Evolutionary conservation across 257 asterid species (phyloP).

Genomic region (Haberlea rhodopensis): DNA sequence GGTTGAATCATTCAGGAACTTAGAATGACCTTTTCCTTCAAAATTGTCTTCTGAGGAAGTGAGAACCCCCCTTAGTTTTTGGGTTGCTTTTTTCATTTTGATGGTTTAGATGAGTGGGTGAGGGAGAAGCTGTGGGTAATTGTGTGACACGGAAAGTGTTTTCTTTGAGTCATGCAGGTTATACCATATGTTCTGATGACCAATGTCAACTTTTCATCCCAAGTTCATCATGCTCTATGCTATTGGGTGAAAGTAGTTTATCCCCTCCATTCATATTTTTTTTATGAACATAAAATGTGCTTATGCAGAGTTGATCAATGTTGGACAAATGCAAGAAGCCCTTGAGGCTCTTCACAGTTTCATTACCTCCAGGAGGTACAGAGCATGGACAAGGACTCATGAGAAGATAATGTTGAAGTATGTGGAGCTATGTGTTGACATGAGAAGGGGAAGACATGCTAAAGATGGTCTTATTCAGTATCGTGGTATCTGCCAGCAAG

Average conservation of each 20-base stretch:
- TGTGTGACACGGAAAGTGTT: background rate
- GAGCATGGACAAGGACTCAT: conserved; percentile 92
- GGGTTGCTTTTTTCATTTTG: too few relatives aligned
- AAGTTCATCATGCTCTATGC: background rate
- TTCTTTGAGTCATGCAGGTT: background rate
- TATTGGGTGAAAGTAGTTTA: too few relatives aligned
- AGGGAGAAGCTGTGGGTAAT: background rate
- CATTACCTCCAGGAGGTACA: conserved; percentile 80
- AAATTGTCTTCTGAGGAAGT: background rate
- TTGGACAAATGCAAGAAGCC: conserved; percentile 92
- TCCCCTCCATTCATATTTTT: background rate
- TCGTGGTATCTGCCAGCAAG: conserved; percentile 94
- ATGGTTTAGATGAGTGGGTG: background rate
- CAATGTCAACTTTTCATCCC: background rate
- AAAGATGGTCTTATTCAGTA: conserved; percentile 94
- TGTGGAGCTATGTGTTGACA: conserved; percentile 90
- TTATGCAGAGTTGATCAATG: conserved; percentile 84
- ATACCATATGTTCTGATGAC: background rate
- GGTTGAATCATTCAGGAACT: background rate
- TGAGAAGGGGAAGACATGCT: conserved; percentile 95
- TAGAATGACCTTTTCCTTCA: background rate
- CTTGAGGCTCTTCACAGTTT: conserved; percentile 82
- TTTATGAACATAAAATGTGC: too few relatives aligned
- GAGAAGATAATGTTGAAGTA: conserved; percentile 87
- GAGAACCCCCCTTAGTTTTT: background rate